Evolutionary conservation across 1,139 yeast species (phyloP).

Genomic region (Magnusiomyces tetraspermus): DNA sequence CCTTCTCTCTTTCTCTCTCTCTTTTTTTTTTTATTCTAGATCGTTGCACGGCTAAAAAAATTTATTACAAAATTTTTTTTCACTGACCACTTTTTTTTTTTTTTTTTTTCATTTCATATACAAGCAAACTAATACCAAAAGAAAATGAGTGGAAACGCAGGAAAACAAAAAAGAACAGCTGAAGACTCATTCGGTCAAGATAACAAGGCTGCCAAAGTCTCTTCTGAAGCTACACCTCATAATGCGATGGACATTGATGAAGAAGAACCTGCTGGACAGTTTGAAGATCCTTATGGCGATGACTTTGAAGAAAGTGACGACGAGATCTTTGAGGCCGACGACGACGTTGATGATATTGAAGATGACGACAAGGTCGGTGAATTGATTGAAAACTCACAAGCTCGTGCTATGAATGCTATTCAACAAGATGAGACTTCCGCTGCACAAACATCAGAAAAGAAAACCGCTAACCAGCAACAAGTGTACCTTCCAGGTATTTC

Average conservation of each 20-base stretch:
- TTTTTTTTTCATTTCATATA: slow-evolving; percentile 2
- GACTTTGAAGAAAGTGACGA: slow-evolving; percentile 84
- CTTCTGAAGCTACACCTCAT: slow-evolving; percentile 24
- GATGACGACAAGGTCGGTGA: slow-evolving; percentile 32
- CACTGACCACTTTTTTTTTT: no score
- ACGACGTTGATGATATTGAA: slow-evolving; percentile 54
- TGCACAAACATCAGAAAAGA: slow-evolving; percentile 24
- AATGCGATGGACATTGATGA: slow-evolving; percentile 24
- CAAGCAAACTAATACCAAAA: background rate
- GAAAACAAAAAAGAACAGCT: slow-evolving; percentile 17
- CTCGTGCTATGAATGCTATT: slow-evolving; percentile 25
- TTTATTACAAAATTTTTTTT: no score
- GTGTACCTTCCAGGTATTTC: slow-evolving; percentile 82
- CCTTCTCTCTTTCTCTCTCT: no score
- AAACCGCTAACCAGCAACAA: slow-evolving; percentile 18
- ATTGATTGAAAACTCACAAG: slow-evolving; percentile 17
- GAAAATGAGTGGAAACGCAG: slow-evolving; percentile 24
- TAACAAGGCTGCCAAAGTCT: slow-evolving; percentile 26
- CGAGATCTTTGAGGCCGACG: slow-evolving; percentile 35
- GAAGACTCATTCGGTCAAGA: slow-evolving; percentile 13
- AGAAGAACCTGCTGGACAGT: slow-evolving; percentile 67
- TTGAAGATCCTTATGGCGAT: slow-evolving; percentile 91
- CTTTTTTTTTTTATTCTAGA: no score
- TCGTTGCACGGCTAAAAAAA: no score
- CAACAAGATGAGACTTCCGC: slow-evolving; percentile 31